Percentiles rank a stretch among this genome's conserved stretches.
Evolutionary conservation across 2,329 filamentous ascomycete species (phyloP).

Genomic region (Fonsecaea erecta): DNA sequence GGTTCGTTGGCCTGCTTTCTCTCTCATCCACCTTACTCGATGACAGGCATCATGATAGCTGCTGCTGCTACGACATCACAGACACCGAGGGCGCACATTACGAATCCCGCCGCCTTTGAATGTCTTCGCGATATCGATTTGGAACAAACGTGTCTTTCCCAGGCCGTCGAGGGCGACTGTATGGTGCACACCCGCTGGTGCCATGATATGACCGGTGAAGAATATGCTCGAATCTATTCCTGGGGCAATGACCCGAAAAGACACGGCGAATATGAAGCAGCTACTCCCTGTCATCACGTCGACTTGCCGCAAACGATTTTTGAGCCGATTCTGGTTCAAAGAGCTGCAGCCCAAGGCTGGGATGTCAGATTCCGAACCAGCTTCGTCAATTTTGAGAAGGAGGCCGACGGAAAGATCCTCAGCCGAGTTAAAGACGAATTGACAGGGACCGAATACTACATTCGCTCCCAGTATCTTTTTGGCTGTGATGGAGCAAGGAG

Average conservation of each 20-base stretch:
- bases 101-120: slow-evolving; percentile 40
- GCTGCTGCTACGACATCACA: slow-evolving; percentile 34
- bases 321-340: slow-evolving; percentile 49
- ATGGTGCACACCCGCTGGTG: slow-evolving; percentile 53
- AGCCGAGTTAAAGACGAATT: slow-evolving; percentile 46
- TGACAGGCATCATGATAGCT: slow-evolving; percentile 38
- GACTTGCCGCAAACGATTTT: slow-evolving; percentile 52
- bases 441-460: slow-evolving; percentile 41
- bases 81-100: slow-evolving; percentile 38
- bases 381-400: slow-evolving; percentile 41
- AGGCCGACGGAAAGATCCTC: slow-evolving; percentile 41
- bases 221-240: slow-evolving; percentile 49
- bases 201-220: slow-evolving; percentile 51
- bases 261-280: slow-evolving; percentile 48
- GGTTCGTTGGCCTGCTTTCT: slow-evolving; percentile 44
- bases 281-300: slow-evolving; percentile 49
- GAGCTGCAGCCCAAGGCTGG: slow-evolving; percentile 46
- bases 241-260: slow-evolving; percentile 50
- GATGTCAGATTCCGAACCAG: slow-evolving; percentile 48
- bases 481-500: slow-evolving; percentile 62
- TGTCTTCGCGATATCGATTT: slow-evolving; percentile 53
- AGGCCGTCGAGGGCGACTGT: slow-evolving; percentile 42
- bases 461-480: slow-evolving; percentile 59
- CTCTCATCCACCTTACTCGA: slow-evolving; percentile 32
- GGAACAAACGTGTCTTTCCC: slow-evolving; percentile 43